Conservation (phyloP, 495 filamentous ascomycete genomes). For the Tirmania nivea region DNA sequence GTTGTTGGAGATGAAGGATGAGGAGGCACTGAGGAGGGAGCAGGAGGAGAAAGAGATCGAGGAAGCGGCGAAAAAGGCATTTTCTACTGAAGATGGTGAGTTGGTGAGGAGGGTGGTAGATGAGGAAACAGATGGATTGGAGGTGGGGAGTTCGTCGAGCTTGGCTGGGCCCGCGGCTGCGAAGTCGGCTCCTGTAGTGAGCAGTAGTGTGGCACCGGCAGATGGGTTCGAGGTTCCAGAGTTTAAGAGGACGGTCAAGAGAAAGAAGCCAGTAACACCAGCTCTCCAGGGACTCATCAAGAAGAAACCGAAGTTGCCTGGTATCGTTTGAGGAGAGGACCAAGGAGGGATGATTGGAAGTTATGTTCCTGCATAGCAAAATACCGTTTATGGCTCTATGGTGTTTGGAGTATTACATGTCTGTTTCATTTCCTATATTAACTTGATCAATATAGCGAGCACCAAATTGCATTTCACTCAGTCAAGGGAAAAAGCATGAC, state of each 20-base stretch:
- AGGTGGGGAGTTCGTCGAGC: conserved; percentile 3
- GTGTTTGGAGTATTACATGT: too few species aligned
- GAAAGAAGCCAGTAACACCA: conserved; percentile 49
- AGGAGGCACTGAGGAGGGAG: conserved; percentile 31
- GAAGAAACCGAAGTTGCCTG: conserved; percentile 40
- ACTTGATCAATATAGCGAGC: too few species aligned
- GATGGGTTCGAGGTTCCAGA: conserved; percentile 26
- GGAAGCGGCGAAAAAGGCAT: conserved; percentile 63
- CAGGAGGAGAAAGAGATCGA: conserved; percentile 61
- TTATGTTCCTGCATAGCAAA: too few species aligned
- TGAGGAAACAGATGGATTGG: conserved; percentile 14
- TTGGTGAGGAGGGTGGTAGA: conserved; percentile 25
- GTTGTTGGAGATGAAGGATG: conserved; percentile 29
- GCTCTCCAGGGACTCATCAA: conserved; percentile 60
- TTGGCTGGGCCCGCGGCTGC: conserved; percentile 2
- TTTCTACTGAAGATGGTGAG: conserved; percentile 32
- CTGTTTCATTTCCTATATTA: too few species aligned
- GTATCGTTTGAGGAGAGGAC: too few species aligned
- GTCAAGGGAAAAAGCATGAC: too few species aligned
- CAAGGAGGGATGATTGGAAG: too few species aligned
- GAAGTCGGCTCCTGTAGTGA: conserved; percentile 1
- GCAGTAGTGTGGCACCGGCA: neutral
- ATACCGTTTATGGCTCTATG: too few species aligned
- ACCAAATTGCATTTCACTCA: too few species aligned
- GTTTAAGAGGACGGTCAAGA: conserved; percentile 60